Percentiles rank a stretch among this genome's conserved stretches.
phyloP scores from a whole-genome alignment of 495 filamentous ascomycete species.

The Thermothielavioides terrestris region DNA sequence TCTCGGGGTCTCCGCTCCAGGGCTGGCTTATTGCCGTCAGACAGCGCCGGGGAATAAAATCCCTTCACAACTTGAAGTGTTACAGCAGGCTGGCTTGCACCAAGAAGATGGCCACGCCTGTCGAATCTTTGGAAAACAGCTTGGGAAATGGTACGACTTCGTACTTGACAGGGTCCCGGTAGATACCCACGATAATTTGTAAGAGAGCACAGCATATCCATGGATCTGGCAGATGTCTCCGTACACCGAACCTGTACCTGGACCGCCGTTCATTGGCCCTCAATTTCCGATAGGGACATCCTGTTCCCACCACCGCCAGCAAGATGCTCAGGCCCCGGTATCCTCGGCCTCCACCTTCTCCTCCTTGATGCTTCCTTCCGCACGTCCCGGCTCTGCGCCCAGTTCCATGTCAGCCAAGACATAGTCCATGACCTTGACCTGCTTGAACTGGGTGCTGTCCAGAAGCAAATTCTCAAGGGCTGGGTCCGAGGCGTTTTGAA shows the following conservation, averaged over 20 bases:
- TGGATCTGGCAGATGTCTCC: background rate
- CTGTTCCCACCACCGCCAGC: background rate
- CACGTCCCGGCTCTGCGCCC: no score
- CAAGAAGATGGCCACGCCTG: background rate
- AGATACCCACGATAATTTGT: background rate
- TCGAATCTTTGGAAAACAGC: background rate
- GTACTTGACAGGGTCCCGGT: background rate
- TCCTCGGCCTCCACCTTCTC: background rate
- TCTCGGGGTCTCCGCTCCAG: background rate
- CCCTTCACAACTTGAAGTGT: background rate
- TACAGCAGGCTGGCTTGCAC: background rate
- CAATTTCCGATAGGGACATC: background rate
- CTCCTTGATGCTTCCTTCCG: no score
- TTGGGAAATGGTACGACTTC: background rate
- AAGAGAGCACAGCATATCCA: background rate
- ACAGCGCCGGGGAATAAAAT: slow-evolving; percentile 1
- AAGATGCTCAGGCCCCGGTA: background rate
- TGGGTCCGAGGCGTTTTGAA: background rate
- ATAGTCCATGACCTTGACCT: background rate
- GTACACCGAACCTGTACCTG: background rate
- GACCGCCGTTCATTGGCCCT: background rate
- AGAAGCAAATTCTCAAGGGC: background rate
- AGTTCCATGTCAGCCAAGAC: no score
- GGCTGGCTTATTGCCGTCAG: background rate
- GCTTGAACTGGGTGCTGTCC: slow-evolving; percentile 3